Evolutionary conservation across 352 stramenopile species (phyloP).

Genomic region (Phytopythium oedochilum): DNA sequence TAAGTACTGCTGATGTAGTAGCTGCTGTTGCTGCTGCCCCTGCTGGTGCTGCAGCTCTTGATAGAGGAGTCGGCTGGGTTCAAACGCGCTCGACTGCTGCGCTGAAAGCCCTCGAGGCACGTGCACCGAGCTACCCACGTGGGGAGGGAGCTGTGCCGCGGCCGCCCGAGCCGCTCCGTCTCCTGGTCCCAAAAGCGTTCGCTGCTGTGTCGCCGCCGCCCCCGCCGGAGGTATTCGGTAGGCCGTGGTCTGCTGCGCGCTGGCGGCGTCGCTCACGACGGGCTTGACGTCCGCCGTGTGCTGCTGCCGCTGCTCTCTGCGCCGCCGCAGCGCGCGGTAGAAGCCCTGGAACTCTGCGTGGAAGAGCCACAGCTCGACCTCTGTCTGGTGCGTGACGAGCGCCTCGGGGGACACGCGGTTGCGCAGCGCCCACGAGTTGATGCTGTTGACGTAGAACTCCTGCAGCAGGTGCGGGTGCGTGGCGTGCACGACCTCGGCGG

Average conservation of each 20-base stretch:
- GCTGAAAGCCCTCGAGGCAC: no score
- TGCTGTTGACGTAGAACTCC: constrained; percentile 71
- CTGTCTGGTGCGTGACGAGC: constrained; percentile 36
- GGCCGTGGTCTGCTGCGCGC: neutral
- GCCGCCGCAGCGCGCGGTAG: constrained; percentile 35
- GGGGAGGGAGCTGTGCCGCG: no score
- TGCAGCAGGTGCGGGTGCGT: constrained; percentile 43
- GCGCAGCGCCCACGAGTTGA: constrained; percentile 71
- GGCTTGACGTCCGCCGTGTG: constrained; percentile 17
- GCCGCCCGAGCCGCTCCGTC: neutral
- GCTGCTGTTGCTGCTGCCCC: constrained; percentile 22
- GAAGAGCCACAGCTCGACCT: constrained; percentile 72
- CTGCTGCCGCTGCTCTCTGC: constrained; percentile 5
- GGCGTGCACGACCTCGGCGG: constrained; percentile 48
- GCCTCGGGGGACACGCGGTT: constrained; percentile 35
- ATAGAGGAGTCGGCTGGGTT: neutral
- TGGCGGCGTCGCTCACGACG: neutral
- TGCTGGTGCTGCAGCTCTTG: constrained; percentile 18
- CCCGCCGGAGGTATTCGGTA: neutral
- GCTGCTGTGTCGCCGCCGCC: neutral
- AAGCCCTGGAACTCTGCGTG: constrained; percentile 65
- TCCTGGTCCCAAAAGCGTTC: neutral
- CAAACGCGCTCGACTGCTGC: neutral
- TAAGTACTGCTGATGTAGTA: constrained; percentile 12
- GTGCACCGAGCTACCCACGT: no score